Percentiles rank a stretch among this genome's conserved stretches.
Conservation (phyloP, 306 rosid species). For the Coriaria nepalensis region DNA sequence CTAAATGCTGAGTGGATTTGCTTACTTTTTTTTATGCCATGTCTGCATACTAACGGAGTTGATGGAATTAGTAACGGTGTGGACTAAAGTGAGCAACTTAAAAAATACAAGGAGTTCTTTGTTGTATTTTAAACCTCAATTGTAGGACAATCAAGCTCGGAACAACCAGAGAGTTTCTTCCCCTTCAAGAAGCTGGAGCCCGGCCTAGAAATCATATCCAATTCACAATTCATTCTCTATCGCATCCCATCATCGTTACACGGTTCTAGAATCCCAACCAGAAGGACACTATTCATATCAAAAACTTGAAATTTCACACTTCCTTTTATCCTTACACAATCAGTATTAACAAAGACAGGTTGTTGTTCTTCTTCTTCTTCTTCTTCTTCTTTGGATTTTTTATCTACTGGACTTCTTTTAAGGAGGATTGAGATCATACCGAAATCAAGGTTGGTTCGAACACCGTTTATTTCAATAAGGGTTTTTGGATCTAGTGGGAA, state of each 20-base stretch:
- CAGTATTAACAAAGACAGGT: conserved; percentile 73
- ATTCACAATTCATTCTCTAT: too few species aligned
- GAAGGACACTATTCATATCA: conserved; percentile 40
- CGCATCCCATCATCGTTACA: neutral
- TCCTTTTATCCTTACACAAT: conserved; percentile 62
- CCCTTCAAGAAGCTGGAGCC: conserved; percentile 37
- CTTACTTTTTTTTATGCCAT: too few species aligned
- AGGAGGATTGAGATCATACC: conserved; percentile 49
- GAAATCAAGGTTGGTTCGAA: conserved; percentile 35
- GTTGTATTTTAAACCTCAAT: conserved; percentile 71
- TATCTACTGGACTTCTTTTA: conserved; percentile 55
- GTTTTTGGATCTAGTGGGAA: conserved; percentile 56
- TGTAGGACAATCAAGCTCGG: conserved; percentile 32
- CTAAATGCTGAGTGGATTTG: too few species aligned
- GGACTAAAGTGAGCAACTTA: too few species aligned
- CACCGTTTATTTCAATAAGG: conserved; percentile 69
- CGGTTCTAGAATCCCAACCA: conserved; percentile 60
- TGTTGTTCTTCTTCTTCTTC: conserved; percentile 54
- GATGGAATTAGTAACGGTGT: too few species aligned
- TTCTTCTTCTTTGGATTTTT: conserved; percentile 47
- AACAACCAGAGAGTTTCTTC: conserved; percentile 26
- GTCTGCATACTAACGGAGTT: too few species aligned
- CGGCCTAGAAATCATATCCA: conserved; percentile 10
- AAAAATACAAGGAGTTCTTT: too few species aligned
- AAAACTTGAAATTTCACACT: conserved; percentile 69